Percentiles rank a stretch among this genome's conserved stretches.
Evolutionary conservation across 2,329 filamentous ascomycete genomes (phyloP).

Genomic region (Sclerotinia glacialis): DNA sequence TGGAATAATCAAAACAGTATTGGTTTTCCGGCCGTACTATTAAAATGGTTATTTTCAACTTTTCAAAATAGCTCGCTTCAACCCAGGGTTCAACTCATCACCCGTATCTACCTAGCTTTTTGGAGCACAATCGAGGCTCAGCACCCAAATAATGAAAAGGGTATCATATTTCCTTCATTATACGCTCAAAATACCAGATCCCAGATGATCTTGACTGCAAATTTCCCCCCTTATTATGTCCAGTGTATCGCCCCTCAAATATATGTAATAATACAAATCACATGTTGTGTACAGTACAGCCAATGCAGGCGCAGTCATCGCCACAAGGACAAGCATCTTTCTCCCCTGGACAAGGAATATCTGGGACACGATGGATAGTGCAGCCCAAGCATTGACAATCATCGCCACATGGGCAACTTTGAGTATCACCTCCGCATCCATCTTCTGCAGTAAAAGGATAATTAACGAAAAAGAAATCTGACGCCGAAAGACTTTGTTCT

Average conservation of each 20-base stretch:
- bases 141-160: background rate
- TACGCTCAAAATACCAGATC: background rate
- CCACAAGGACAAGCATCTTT: constrained; percentile 54
- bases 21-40: background rate
- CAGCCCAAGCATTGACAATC: constrained; percentile 59
- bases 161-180: constrained; percentile 8
- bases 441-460: constrained; percentile 48
- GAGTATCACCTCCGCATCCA: constrained; percentile 49
- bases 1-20: background rate
- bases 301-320: constrained; percentile 57
- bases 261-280: background rate
- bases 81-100: background rate
- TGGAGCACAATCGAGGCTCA: background rate
- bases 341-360: constrained; percentile 41
- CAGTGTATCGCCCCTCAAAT: background rate
- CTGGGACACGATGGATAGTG: constrained; percentile 47
- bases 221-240: background rate
- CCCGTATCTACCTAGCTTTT: background rate
- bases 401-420: constrained; percentile 57
- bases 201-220: background rate
- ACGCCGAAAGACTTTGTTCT: constrained; percentile 48
- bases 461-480: constrained; percentile 59
- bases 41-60: background rate
- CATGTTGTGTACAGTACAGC: constrained; percentile 51
- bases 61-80: background rate